Base-by-base conservation (phyloP, 495 filamentous ascomycete species). In the Halenospora varia region DNA sequence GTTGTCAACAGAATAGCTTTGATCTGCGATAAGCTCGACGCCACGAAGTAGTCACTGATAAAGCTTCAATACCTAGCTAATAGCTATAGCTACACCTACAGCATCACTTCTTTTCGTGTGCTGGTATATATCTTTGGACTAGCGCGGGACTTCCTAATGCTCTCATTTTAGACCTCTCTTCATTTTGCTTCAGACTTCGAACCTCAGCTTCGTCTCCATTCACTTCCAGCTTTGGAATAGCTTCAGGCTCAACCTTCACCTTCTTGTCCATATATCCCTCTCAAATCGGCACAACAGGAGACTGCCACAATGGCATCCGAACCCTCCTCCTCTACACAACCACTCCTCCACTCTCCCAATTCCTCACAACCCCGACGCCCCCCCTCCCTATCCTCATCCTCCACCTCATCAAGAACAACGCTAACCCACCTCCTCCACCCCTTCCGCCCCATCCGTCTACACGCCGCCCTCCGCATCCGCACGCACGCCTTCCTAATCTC, bases 11-110 rank as follows among this genome's bases (percentile, higher is more conserved):
- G 29, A 35, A 35, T 13, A 35, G n/a, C n/a, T n/a, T n/a, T n/a
- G n/a, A n/a, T n/a, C n/a, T n/a, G n/a, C n/a, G 55, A 61, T 56
- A 53, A 61, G 58, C 58, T 35, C 47, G 19, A 25, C 58, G 58
- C 58, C 58, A 56, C 58, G 22, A 42, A 55, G 24, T 47, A 10
- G 25, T 20, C 25, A 17, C 22, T 40, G 48, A 51, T 51, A 58
- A 52, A 57, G 46, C 29, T 41, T 24, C 47, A 51, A 9, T 47
- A 20, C 46, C 19, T 17, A 19, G 46, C 55, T 48, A 9, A 0
- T 20, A 23, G 26, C 11, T 41, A 17, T 25, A 47, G 17, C 44
- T 47, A n/a, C n/a, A n/a, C n/a, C n/a, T n/a, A n/a, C n/a, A n/a
- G n/a, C n/a, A n/a, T n/a, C n/a, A n/a, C n/a, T n/a, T n/a, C n/a